Evolutionary conservation across 2,329 filamentous ascomycete genomes (phyloP).

Genomic region (Apiospora pterosperma): DNA sequence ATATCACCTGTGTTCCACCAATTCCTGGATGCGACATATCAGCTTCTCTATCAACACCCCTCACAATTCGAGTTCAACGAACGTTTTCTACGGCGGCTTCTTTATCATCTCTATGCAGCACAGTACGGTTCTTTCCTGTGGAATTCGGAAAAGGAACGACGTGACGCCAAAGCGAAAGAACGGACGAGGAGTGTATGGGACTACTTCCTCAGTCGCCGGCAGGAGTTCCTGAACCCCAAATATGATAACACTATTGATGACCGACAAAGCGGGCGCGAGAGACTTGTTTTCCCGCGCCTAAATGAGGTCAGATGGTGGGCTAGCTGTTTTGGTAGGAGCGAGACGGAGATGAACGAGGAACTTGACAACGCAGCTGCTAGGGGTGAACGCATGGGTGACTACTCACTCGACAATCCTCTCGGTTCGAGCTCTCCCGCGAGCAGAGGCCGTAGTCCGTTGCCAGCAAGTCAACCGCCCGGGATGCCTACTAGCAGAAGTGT

Average conservation of each 20-base stretch:
- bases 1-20: conserved; percentile 97
- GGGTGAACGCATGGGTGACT: conserved; percentile 38
- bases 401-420: conserved; percentile 21
- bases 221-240: conserved; percentile 77
- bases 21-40: conserved; percentile 91
- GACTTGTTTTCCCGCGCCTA: conserved; percentile 76
- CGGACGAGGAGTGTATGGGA: conserved; percentile 89
- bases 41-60: conserved; percentile 80
- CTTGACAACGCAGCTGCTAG: conserved; percentile 49
- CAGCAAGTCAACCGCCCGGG: conserved; percentile 28
- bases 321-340: conserved; percentile 78
- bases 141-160: conserved; percentile 87
- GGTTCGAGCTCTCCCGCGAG: conserved; percentile 41
- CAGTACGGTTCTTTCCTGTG: conserved; percentile 97
- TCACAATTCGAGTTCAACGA: conserved; percentile 96
- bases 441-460: conserved; percentile 24
- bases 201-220: conserved; percentile 79
- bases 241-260: conserved; percentile 78
- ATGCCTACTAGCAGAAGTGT: conserved; percentile 47
- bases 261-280: conserved; percentile 72
- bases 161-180: conserved; percentile 64
- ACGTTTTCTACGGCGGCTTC: conserved; percentile 79
- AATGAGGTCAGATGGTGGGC: conserved; percentile 91
- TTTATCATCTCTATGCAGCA: conserved; percentile 93
- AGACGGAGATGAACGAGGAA: conserved; percentile 87